Conservation (phyloP, 345 rosid genomes). For the Fremontodendron californicum region DNA sequence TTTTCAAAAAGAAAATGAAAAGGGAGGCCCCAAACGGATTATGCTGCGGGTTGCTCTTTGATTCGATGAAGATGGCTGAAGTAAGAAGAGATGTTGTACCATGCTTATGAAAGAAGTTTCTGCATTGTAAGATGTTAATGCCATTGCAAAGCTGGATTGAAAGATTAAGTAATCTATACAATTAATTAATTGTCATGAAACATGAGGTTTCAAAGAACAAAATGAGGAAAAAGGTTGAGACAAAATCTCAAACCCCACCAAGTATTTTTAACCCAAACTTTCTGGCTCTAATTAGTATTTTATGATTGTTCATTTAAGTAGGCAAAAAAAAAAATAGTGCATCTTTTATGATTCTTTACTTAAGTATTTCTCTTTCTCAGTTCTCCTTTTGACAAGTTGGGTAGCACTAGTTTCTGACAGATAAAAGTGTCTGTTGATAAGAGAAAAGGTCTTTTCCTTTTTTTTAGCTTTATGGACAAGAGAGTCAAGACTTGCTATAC, state of each 20-base stretch:
- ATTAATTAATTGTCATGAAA: neutral
- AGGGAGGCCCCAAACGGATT: neutral
- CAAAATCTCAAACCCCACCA: neutral
- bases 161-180: no score
- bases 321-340: no score
- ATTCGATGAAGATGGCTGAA: neutral
- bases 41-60: neutral
- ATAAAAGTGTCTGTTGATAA: constrained; percentile 10
- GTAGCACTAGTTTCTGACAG: constrained; percentile 17
- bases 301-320: no score
- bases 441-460: constrained; percentile 20
- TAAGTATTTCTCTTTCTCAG: neutral
- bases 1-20: no score
- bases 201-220: neutral
- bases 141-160: neutral
- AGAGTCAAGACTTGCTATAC: neutral
- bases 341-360: neutral
- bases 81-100: neutral
- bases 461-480: neutral
- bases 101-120: neutral
- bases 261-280: neutral
- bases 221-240: neutral
- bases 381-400: constrained; percentile 11
- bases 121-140: neutral
- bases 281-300: no score